Percentiles rank a stretch among this genome's conserved stretches.
These are phyloP conservation scores for Coemansia sp. DNA, from an alignment of 192 early-diverging fungal genomes.

Conservation along the genomic window DNA sequence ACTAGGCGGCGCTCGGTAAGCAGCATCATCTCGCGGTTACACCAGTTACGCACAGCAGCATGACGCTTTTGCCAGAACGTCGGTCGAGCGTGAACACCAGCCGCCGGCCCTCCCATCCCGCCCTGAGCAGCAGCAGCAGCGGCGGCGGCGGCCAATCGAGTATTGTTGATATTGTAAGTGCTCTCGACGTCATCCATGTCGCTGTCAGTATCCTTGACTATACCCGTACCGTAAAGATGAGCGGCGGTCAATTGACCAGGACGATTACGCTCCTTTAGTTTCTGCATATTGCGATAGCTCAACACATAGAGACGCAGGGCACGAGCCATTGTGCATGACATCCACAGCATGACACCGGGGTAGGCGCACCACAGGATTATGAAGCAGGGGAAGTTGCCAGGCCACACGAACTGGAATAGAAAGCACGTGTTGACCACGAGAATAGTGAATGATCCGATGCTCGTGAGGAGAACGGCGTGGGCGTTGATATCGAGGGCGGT, in stretches of 20 bases:
- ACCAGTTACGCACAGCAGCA: conserved; percentile 25
- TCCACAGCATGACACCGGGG: conserved; percentile 55
- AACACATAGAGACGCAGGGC: conserved; percentile 52
- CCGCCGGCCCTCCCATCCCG: background rate
- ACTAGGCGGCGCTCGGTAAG: conserved; percentile 50
- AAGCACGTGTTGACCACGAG: conserved; percentile 53
- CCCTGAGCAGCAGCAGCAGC: background rate
- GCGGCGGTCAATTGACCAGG: conserved; percentile 52
- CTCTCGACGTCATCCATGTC: conserved; percentile 6
- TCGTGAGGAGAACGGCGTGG: conserved; percentile 49
- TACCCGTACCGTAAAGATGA: conserved; percentile 49
- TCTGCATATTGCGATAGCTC: conserved; percentile 50
- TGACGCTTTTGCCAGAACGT: background rate
- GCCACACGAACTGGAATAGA: conserved; percentile 55
- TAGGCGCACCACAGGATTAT: conserved; percentile 52
- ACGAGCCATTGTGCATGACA: conserved; percentile 50
- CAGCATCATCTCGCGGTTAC: conserved; percentile 35
- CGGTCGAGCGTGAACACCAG: background rate
- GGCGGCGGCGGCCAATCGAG: background rate
- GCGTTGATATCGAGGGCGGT: conserved; percentile 46
- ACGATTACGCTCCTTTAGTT: conserved; percentile 50
- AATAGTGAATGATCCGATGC: conserved; percentile 47
- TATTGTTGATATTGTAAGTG: background rate
- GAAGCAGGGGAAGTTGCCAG: conserved; percentile 53
- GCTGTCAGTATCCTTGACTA: conserved; percentile 25